Conservation (phyloP, 2,329 filamentous ascomycete species). For the Amauroascus verrucosus region DNA sequence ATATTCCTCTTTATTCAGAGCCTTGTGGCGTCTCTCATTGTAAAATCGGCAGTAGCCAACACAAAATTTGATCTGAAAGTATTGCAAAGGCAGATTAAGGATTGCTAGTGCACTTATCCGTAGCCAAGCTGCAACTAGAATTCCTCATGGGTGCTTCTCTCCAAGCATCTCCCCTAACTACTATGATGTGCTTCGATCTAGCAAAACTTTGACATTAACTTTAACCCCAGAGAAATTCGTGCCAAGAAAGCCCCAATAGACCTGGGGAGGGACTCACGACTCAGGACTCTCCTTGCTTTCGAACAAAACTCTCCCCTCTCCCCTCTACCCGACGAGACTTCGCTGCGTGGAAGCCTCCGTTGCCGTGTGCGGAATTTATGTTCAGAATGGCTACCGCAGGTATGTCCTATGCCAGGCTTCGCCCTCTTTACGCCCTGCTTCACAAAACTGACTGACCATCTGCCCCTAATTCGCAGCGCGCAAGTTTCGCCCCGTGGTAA, state of each 20-base stretch:
- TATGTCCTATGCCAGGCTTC: neutral
- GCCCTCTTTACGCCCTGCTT: neutral
- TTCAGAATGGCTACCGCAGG: slow-evolving; percentile 7
- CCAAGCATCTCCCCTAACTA: neutral
- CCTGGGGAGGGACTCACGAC: neutral
- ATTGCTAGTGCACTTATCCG: neutral
- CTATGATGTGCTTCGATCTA: no score
- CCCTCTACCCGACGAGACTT: neutral
- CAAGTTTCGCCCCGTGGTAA: slow-evolving; percentile 32
- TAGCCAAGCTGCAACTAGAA: neutral
- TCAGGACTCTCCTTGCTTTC: neutral
- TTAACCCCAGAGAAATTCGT: neutral
- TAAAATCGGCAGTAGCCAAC: neutral
- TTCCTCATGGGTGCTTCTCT: neutral
- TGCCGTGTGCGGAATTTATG: slow-evolving; percentile 2
- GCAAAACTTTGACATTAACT: neutral
- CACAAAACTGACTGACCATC: neutral
- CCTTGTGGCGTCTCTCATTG: neutral
- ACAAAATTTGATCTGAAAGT: neutral
- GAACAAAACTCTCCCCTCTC: neutral
- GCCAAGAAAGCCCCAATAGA: neutral
- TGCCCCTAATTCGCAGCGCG: slow-evolving; percentile 16
- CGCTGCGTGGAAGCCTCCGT: neutral
- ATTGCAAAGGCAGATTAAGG: neutral
- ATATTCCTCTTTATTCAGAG: neutral